phyloP scores from a whole-genome alignment of 2,329 filamentous ascomycete species.

The Xylaria sp. region DNA sequence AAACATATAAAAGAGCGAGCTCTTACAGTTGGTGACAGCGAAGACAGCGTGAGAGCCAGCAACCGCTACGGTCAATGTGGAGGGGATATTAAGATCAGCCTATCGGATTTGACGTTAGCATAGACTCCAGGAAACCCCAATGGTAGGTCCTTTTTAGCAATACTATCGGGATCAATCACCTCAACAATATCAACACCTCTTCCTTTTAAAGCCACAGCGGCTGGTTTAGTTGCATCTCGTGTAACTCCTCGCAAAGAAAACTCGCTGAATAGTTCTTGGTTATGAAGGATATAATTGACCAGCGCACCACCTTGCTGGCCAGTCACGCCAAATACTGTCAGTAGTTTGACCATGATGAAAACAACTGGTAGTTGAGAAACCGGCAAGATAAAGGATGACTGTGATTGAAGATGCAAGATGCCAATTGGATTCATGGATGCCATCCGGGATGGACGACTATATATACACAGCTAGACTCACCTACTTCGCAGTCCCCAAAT shows the following conservation, averaged over 20 bases:
- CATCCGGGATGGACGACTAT: neutral
- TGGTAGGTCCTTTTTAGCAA: neutral
- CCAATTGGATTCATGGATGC: neutral
- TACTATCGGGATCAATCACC: neutral
- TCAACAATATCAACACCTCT: neutral
- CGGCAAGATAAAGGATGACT: neutral
- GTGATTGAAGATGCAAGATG: neutral
- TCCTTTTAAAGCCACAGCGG: neutral
- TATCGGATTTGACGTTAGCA: neutral
- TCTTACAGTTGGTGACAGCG: neutral
- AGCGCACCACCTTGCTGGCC: neutral
- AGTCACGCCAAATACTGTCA: neutral
- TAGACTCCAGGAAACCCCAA: neutral
- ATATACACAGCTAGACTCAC: neutral
- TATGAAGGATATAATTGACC: neutral
- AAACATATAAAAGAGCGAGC: neutral
- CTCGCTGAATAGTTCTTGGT: neutral
- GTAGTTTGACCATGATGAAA: neutral
- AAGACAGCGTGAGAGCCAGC: constrained; percentile 4
- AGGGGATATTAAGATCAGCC: neutral
- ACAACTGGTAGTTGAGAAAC: neutral
- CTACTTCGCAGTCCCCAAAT: neutral
- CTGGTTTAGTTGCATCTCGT: neutral
- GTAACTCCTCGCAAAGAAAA: neutral
- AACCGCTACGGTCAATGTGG: neutral